These are phyloP conservation scores for Xylaria longipes DNA, from an alignment of 495 filamentous ascomycete genomes.

Conservation along the genomic window DNA sequence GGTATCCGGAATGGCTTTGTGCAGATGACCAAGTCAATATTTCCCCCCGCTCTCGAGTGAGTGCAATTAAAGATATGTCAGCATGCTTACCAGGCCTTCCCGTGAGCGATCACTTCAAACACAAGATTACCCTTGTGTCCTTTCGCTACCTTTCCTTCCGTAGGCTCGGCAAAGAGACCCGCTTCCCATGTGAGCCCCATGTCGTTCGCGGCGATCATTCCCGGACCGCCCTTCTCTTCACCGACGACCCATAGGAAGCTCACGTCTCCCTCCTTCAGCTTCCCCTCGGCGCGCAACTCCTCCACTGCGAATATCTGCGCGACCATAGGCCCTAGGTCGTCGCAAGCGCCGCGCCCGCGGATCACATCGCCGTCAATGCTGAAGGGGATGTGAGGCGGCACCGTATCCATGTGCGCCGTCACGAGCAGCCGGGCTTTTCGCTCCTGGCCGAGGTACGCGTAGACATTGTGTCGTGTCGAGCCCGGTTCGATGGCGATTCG, in stretches of 20 bases:
- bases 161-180: constrained; percentile 79
- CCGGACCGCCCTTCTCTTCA: constrained; percentile 72
- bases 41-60: neutral
- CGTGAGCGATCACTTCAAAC: constrained; percentile 64
- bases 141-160: constrained; percentile 70
- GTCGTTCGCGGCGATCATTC: constrained; percentile 65
- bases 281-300: constrained; percentile 54
- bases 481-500: constrained; percentile 38
- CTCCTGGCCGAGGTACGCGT: constrained; percentile 64
- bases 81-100: constrained; percentile 58
- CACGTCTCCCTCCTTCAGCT: constrained; percentile 48
- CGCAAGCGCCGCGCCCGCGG: constrained; percentile 70
- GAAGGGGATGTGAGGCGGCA: constrained; percentile 65
- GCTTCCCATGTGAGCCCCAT: constrained; percentile 60
- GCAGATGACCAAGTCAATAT: neutral
- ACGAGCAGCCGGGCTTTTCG: constrained; percentile 65
- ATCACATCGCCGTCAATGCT: constrained; percentile 52
- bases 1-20: constrained; percentile 71
- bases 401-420: constrained; percentile 55
- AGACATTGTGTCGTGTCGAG: constrained; percentile 66
- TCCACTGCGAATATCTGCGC: constrained; percentile 64
- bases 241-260: constrained; percentile 77
- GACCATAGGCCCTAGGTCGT: constrained; percentile 75
- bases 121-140: constrained; percentile 76
- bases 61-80: neutral